phyloP scores from a whole-genome alignment of 177 flowering plant genomes.

The Vitis hybrid region DNA sequence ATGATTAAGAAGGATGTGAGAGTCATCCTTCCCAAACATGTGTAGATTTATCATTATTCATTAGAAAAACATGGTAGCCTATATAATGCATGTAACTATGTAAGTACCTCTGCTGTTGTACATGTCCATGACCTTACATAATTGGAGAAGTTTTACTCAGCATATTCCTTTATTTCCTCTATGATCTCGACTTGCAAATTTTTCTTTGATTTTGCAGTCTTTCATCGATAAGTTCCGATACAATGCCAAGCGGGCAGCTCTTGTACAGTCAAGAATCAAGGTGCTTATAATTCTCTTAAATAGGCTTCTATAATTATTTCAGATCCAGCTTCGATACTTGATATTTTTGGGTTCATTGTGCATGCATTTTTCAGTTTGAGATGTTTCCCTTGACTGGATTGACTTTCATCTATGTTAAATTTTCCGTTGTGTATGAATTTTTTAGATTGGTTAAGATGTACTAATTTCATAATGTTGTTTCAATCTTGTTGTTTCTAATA shows the following conservation, averaged over 20 bases:
- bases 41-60: too few relatives aligned
- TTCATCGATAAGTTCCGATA: slow-evolving; percentile 96
- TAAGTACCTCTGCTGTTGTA: too few relatives aligned
- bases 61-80: too few relatives aligned
- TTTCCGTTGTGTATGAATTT: background rate
- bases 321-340: background rate
- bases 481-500: background rate
- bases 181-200: slow-evolving; percentile 1
- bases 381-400: background rate
- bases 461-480: background rate
- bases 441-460: background rate
- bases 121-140: background rate
- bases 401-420: background rate
- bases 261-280: slow-evolving; percentile 99
- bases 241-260: slow-evolving; percentile 98
- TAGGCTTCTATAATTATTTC: background rate
- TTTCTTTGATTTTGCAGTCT: slow-evolving; percentile 42
- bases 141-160: background rate
- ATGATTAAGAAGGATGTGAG: too few relatives aligned
- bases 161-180: background rate
- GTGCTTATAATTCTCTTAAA: slow-evolving; percentile 29
- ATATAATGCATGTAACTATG: too few relatives aligned
- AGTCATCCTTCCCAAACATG: too few relatives aligned
- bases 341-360: background rate
- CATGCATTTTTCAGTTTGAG: background rate